These are phyloP conservation scores for Huntiella moniliformis DNA, from an alignment of 2,329 filamentous ascomycete genomes.

Conservation along the genomic window DNA sequence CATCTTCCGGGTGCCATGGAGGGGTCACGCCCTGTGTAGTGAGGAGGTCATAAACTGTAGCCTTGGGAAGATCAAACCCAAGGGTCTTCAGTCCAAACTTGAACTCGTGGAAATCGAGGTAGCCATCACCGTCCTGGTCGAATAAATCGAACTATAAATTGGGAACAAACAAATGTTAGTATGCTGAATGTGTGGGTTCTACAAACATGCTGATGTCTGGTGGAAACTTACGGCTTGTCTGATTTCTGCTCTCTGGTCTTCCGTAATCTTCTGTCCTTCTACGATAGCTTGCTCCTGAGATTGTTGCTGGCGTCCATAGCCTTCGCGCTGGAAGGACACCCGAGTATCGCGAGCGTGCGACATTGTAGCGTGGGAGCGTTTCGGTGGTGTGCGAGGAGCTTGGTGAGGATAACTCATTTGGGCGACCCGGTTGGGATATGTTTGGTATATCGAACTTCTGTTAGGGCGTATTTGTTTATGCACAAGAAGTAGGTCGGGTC, in stretches of 20 bases:
- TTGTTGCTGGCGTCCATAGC: conserved; percentile 11
- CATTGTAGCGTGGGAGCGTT: conserved; percentile 8
- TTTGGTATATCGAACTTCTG: too few species aligned
- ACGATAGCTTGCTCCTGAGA: conserved; percentile 5
- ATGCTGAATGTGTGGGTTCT: background rate
- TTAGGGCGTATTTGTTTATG: too few species aligned
- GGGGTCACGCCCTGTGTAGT: conserved; percentile 61
- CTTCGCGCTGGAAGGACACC: conserved; percentile 12
- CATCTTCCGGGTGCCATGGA: conserved; percentile 33
- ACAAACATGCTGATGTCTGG: background rate
- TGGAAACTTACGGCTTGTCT: conserved; percentile 12
- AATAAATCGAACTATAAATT: conserved; percentile 12
- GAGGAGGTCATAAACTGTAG: conserved; percentile 64
- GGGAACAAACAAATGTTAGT: background rate
- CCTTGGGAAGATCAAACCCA: conserved; percentile 77
- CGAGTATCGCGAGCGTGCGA: conserved; percentile 11
- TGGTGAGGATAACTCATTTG: conserved; percentile 11
- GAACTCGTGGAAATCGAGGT: conserved; percentile 95
- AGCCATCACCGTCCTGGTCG: conserved; percentile 31
- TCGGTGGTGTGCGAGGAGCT: conserved; percentile 10
- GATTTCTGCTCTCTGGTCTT: conserved; percentile 13
- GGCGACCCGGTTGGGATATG: background rate
- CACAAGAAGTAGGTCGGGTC: too few species aligned
- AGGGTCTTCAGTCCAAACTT: conserved; percentile 91
- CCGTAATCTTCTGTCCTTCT: conserved; percentile 13